Percentiles rank a stretch among this genome's conserved stretches.
Conservation (phyloP, 2,329 filamentous ascomycete species). For the Fusarium cyanostomum region DNA sequence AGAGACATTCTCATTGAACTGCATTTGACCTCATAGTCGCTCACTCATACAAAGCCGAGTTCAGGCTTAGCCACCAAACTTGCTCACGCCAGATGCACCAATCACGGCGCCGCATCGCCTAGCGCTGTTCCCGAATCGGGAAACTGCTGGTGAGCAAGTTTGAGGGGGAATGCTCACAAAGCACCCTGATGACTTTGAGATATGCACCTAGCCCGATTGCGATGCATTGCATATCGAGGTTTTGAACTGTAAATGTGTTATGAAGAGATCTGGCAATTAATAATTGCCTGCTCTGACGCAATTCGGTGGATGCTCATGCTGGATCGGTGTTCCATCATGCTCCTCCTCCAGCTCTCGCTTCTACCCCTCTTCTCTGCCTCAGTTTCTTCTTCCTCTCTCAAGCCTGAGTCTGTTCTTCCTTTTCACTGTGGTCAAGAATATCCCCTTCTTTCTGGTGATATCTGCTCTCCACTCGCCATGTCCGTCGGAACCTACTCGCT, state of each 20-base stretch:
- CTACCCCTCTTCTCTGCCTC: constrained; percentile 32
- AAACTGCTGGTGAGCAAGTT: constrained; percentile 44
- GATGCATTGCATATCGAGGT: too few relatives aligned
- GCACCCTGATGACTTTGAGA: constrained; percentile 33
- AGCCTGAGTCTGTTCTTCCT: background rate
- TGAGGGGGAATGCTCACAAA: constrained; percentile 33
- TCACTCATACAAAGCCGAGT: constrained; percentile 4
- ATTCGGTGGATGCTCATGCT: constrained; percentile 10
- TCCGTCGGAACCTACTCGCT: constrained; percentile 63
- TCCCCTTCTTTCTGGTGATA: background rate
- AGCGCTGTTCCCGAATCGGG: constrained; percentile 40
- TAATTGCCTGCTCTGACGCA: constrained; percentile 29
- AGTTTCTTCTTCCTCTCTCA: constrained; percentile 3
- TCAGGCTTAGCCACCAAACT: constrained; percentile 18
- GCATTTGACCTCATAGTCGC: constrained; percentile 24
- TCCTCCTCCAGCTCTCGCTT: constrained; percentile 10
- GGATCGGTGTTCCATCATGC: constrained; percentile 9
- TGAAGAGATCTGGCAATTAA: constrained; percentile 2
- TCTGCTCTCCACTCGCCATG: constrained; percentile 43
- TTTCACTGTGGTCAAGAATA: constrained; percentile 10
- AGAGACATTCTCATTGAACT: background rate
- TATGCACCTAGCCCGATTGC: constrained; percentile 12
- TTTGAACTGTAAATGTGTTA: background rate
- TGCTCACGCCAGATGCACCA: constrained; percentile 40
- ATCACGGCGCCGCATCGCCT: constrained; percentile 39